phyloP scores from a whole-genome alignment of 208 protist genomes.

The Novymonas esmeraldas region DNA sequence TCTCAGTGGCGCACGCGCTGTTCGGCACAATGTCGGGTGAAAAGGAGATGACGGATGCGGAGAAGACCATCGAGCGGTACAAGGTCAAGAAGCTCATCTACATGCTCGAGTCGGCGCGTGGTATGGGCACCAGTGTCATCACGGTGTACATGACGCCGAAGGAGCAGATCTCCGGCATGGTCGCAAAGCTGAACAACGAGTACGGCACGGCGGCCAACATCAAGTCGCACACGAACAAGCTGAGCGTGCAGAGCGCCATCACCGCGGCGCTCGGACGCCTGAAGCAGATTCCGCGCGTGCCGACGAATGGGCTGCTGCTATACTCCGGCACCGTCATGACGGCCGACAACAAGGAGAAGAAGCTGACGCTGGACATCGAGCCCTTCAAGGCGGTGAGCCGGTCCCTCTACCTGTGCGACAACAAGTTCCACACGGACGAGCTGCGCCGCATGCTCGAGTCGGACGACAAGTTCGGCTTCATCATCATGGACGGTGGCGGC shows the following conservation, averaged over 20 bases:
- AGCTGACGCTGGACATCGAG: slow-evolving; percentile 99
- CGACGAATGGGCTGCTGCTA: slow-evolving; percentile 98
- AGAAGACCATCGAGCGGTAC: slow-evolving; percentile 98
- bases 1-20: background rate
- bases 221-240: slow-evolving; percentile 99
- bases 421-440: slow-evolving; percentile 98
- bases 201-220: slow-evolving; percentile 99
- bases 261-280: slow-evolving; percentile 90
- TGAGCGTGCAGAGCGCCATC: slow-evolving; percentile 92
- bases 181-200: slow-evolving; percentile 99
- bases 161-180: slow-evolving; percentile 97
- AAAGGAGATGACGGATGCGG: slow-evolving; percentile 84
- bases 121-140: slow-evolving; percentile 99
- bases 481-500: slow-evolving; percentile 99
- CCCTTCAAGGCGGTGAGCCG: slow-evolving; percentile 99
- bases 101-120: slow-evolving; percentile 96
- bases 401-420: slow-evolving; percentile 98
- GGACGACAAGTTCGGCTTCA: slow-evolving; percentile 99
- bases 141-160: slow-evolving; percentile 99
- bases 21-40: slow-evolving; percentile 33
- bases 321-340: slow-evolving; percentile 99
- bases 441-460: slow-evolving; percentile 98
- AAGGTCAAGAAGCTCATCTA: slow-evolving; percentile 99
- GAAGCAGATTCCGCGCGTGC: slow-evolving; percentile 94
- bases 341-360: slow-evolving; percentile 99